These are phyloP conservation scores for Xanthoconium purpureum DNA, from an alignment of 768 basidiomycete genomes.

Conservation along the genomic window DNA sequence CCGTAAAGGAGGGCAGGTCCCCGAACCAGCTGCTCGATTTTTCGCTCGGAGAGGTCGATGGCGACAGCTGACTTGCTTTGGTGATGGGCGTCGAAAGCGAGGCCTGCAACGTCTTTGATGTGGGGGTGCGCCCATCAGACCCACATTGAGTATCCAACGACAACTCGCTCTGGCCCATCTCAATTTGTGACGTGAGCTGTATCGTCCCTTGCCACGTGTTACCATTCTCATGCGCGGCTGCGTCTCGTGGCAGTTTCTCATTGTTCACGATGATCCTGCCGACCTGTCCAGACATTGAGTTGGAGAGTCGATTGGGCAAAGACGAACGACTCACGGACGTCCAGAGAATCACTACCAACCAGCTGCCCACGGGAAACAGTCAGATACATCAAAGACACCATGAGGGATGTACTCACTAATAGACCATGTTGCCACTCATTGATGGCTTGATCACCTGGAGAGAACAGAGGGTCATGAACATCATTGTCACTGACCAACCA, in stretches of 20 bases:
- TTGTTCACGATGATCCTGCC: slow-evolving; percentile 17
- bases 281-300: slow-evolving; percentile 5
- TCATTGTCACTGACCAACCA: slow-evolving; percentile 8
- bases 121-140: not conserved
- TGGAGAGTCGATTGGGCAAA: not conserved
- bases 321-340: slow-evolving; percentile 12
- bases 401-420: slow-evolving; percentile 12
- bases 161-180: slow-evolving; percentile 5
- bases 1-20: not conserved
- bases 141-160: not conserved
- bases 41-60: not conserved
- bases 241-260: slow-evolving; percentile 2
- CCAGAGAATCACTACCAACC: slow-evolving; percentile 19
- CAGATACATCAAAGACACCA: not conserved
- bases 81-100: not conserved
- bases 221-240: not conserved
- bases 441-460: slow-evolving; percentile 7
- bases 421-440: slow-evolving; percentile 20
- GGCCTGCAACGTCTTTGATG: not conserved
- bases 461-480: slow-evolving; percentile 19
- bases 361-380: slow-evolving; percentile 6
- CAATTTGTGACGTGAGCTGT: slow-evolving; percentile 20
- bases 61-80: not conserved
- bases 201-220: slow-evolving; percentile 4
- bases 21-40: not conserved